Evolutionary conservation across 768 basidiomycete species (phyloP).

Genomic region (Antrodiella citrinella): DNA sequence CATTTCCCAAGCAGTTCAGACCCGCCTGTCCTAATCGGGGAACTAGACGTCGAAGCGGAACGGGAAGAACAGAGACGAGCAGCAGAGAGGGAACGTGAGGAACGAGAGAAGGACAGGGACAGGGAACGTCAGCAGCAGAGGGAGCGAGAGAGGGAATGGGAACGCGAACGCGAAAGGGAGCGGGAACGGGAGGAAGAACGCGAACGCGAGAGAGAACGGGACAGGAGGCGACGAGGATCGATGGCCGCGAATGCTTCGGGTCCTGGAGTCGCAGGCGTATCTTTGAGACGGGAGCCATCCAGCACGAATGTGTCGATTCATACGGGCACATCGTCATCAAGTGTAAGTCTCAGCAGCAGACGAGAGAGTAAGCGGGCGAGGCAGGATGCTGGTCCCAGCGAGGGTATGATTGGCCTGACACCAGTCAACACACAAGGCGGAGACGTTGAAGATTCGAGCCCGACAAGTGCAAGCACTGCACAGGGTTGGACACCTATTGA

Average conservation of each 20-base stretch:
- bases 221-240: background rate
- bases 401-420: background rate
- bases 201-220: constrained; percentile 13
- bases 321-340: background rate
- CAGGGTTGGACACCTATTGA: constrained; percentile 19
- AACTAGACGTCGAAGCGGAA: constrained; percentile 4
- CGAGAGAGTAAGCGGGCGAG: background rate
- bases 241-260: too few relatives aligned
- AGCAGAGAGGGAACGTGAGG: constrained; percentile 5
- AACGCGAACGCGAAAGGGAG: constrained; percentile 5
- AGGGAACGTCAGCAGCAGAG: constrained; percentile 12
- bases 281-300: constrained; percentile 7
- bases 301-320: background rate
- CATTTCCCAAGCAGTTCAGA: constrained; percentile 9
- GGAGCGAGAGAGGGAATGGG: constrained; percentile 6
- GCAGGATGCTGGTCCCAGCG: background rate
- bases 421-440: background rate
- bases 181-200: constrained; percentile 10
- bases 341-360: background rate
- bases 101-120: constrained; percentile 8
- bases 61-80: constrained; percentile 8
- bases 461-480: background rate
- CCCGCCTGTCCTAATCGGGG: constrained; percentile 7
- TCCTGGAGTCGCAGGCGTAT: background rate
- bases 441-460: constrained; percentile 10